A percentile compares a stretch with the other conserved stretches of the same genome.
Evolutionary conservation across 2,329 filamentous ascomycete genomes (phyloP).

Genomic region (Neobulgaria alba): DNA sequence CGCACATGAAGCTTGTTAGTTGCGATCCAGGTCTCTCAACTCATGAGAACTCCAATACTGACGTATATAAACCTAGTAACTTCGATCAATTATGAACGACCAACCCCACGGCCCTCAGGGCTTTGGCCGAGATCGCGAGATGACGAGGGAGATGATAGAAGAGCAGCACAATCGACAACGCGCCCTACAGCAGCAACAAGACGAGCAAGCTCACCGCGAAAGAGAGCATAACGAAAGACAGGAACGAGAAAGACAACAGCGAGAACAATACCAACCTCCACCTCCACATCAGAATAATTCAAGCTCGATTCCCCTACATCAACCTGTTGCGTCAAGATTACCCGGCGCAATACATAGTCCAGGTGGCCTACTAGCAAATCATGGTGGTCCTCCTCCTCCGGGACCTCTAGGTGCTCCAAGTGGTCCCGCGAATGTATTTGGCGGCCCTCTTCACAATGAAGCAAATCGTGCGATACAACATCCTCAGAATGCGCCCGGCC

Average conservation of each 20-base stretch:
- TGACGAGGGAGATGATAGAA: neutral
- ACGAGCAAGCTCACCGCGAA: conserved; percentile 44
- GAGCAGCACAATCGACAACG: conserved; percentile 43
- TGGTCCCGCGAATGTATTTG: conserved; percentile 37
- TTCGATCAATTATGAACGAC: conserved; percentile 25
- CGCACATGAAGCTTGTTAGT: too few species aligned
- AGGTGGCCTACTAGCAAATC: conserved; percentile 73
- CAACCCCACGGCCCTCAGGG: conserved; percentile 24
- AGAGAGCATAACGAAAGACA: conserved; percentile 39
- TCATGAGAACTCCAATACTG: too few species aligned
- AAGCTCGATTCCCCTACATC: conserved; percentile 84
- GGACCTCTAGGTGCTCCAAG: conserved; percentile 33
- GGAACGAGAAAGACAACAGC: conserved; percentile 47
- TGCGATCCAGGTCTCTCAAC: too few species aligned
- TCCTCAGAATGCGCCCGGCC: conserved; percentile 34
- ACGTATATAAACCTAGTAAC: too few species aligned
- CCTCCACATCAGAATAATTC: conserved; percentile 80
- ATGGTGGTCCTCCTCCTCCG: conserved; percentile 51
- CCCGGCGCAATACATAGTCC: conserved; percentile 82
- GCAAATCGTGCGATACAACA: conserved; percentile 44
- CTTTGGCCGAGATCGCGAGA: conserved; percentile 35
- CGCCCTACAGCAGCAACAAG: conserved; percentile 45
- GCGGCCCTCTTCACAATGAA: conserved; percentile 46
- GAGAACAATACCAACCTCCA: conserved; percentile 55
- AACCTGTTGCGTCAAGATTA: conserved; percentile 79